These are phyloP conservation scores for Grigorovia yakushimaensis DNA, from an alignment of 805 yeast species.

Conservation along the genomic window DNA sequence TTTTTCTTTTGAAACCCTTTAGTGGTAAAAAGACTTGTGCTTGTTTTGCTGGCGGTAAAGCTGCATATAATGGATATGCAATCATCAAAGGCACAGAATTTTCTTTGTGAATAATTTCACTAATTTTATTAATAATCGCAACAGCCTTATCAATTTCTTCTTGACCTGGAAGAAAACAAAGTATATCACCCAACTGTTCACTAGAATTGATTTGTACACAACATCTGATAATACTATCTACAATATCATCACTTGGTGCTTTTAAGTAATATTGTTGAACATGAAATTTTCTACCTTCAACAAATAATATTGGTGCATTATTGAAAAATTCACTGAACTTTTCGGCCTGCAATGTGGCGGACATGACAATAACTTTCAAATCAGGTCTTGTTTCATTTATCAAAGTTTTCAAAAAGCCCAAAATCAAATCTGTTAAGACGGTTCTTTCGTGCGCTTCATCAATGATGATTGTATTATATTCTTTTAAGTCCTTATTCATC, in stretches of 20 bases:
- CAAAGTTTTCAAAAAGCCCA: constrained; percentile 78
- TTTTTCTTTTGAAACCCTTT: constrained; percentile 63
- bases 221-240: constrained; percentile 65
- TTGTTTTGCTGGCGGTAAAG: constrained; percentile 79
- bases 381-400: constrained; percentile 39
- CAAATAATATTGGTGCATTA: constrained; percentile 71
- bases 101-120: constrained; percentile 58
- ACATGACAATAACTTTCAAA: constrained; percentile 76
- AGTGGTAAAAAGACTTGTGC: constrained; percentile 64
- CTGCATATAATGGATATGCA: constrained; percentile 86
- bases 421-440: constrained; percentile 74
- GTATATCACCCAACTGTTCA: constrained; percentile 78
- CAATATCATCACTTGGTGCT: constrained; percentile 67
- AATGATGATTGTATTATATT: constrained; percentile 67
- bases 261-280: constrained; percentile 62
- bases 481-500: constrained; percentile 53
- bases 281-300: constrained; percentile 84
- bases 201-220: constrained; percentile 69
- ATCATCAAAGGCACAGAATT: constrained; percentile 55
- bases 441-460: constrained; percentile 99
- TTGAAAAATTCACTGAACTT: constrained; percentile 70
- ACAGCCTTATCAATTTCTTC: constrained; percentile 91
- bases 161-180: constrained; percentile 91
- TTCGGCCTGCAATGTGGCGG: constrained; percentile 89
- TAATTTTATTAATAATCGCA: constrained; percentile 44